A percentile compares a stretch with the other conserved stretches of the same genome.
phyloP scores from a whole-genome alignment of 192 early-diverging fungal species.

The Backusella psychrophila region DNA sequence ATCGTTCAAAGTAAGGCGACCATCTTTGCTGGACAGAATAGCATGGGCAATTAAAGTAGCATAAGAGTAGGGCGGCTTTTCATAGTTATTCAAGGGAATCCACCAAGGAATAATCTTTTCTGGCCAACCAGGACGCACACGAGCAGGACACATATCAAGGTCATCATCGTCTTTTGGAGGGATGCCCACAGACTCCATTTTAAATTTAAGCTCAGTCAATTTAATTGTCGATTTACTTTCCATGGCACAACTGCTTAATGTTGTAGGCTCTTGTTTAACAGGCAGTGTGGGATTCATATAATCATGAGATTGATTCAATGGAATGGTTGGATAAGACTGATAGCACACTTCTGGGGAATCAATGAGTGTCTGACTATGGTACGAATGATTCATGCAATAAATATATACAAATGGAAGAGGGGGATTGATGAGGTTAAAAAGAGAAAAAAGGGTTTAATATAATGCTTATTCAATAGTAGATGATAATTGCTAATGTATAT shows the following conservation, averaged over 20 bases:
- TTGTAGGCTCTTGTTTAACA: not conserved
- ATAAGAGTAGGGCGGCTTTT: slow-evolving; percentile 73
- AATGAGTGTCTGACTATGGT: not conserved
- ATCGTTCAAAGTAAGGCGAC: slow-evolving; percentile 73
- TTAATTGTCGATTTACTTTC: not conserved
- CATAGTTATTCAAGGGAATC: slow-evolving; percentile 2
- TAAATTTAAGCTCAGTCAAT: slow-evolving; percentile 9
- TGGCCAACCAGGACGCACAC: slow-evolving; percentile 4
- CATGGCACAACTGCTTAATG: not conserved
- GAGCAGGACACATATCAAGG: slow-evolving; percentile 10
- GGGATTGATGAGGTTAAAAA: not conserved
- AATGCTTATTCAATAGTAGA: not conserved
- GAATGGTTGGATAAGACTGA: not conserved
- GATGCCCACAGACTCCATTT: not conserved
- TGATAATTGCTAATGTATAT: not conserved
- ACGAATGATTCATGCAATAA: not conserved
- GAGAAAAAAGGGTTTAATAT: not conserved
- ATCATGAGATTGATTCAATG: not conserved
- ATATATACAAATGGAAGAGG: not conserved
- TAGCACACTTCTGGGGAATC: not conserved
- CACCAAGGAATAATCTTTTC: slow-evolving; percentile 24
- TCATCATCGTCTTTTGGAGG: slow-evolving; percentile 10
- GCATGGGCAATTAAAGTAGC: slow-evolving; percentile 78
- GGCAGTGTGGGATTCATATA: not conserved
- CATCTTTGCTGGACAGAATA: slow-evolving; percentile 54